phyloP scores from a whole-genome alignment of 805 yeast genomes.

The Candida suzukii region DNA sequence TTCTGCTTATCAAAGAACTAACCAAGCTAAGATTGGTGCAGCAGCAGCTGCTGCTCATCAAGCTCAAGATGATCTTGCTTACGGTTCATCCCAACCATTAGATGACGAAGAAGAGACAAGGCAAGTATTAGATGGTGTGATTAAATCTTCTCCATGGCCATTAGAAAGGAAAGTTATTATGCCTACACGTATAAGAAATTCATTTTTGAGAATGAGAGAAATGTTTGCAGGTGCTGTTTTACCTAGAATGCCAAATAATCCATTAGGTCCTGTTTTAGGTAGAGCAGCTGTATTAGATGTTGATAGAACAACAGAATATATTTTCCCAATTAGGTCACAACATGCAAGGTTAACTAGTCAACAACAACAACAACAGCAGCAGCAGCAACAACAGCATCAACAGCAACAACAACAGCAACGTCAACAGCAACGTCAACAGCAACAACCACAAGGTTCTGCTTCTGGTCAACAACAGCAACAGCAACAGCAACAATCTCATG shows the following conservation, averaged over 20 bases:
- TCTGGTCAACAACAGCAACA: constrained; percentile 3
- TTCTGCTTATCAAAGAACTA: constrained; percentile 85
- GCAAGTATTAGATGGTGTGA: constrained; percentile 83
- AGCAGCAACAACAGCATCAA: constrained; percentile 5
- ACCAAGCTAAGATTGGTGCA: constrained; percentile 85
- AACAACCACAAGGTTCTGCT: neutral
- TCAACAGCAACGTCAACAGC: constrained; percentile 10
- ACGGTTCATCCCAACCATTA: constrained; percentile 39
- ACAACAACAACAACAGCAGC: constrained; percentile 7
- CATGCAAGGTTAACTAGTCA: constrained; percentile 19
- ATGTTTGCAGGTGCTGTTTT: constrained; percentile 85
- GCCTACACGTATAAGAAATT: constrained; percentile 64
- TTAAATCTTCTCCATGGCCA: constrained; percentile 75
- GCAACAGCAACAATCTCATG: constrained; percentile 8
- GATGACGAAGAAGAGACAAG: constrained; percentile 93
- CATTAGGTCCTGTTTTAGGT: constrained; percentile 74
- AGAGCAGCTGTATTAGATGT: constrained; percentile 70
- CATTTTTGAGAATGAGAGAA: constrained; percentile 83
- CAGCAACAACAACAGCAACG: constrained; percentile 19
- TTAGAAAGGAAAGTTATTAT: constrained; percentile 66
- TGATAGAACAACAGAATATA: constrained; percentile 62
- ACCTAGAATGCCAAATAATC: constrained; percentile 50
- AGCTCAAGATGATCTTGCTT: constrained; percentile 58
- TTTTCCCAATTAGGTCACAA: constrained; percentile 46
- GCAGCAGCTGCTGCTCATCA: constrained; percentile 76